phyloP scores from a whole-genome alignment of 257 asterid species.

The Marsdenia floribunda region DNA sequence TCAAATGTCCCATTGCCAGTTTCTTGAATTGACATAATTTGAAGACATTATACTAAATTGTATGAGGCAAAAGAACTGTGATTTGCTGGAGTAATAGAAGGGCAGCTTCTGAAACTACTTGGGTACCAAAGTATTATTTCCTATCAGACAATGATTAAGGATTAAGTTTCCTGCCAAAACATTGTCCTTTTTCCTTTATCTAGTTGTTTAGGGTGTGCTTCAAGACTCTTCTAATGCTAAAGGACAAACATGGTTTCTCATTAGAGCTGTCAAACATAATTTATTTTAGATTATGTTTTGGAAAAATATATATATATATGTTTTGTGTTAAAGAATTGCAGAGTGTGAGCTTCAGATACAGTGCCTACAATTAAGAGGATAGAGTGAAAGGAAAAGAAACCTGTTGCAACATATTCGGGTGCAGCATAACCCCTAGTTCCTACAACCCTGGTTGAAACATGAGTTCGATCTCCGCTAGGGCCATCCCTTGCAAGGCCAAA shows the following conservation, averaged over 20 bases:
- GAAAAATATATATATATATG: not conserved
- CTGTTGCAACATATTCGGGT: constrained; percentile 65
- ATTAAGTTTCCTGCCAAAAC: not conserved
- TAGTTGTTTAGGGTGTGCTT: not conserved
- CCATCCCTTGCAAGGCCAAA: constrained; percentile 74
- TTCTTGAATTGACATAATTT: no score
- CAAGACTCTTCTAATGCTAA: not conserved
- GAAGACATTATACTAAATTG: no score
- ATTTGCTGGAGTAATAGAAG: no score
- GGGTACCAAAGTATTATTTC: no score
- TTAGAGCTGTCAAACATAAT: not conserved
- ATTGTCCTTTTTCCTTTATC: not conserved
- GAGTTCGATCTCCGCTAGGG: constrained; percentile 64
- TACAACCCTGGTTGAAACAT: constrained; percentile 58
- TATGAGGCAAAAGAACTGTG: no score
- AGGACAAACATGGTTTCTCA: not conserved
- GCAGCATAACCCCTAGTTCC: constrained; percentile 77
- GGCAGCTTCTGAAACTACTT: no score
- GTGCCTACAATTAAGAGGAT: not conserved
- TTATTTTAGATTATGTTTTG: not conserved
- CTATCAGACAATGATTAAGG: not conserved
- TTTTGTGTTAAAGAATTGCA: not conserved
- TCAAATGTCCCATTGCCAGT: not conserved
- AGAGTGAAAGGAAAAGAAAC: constrained; percentile 19
- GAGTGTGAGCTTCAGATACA: not conserved